Base-by-base conservation (phyloP, 2,329 filamentous ascomycete species). In the Westerdykella sp. region DNA sequence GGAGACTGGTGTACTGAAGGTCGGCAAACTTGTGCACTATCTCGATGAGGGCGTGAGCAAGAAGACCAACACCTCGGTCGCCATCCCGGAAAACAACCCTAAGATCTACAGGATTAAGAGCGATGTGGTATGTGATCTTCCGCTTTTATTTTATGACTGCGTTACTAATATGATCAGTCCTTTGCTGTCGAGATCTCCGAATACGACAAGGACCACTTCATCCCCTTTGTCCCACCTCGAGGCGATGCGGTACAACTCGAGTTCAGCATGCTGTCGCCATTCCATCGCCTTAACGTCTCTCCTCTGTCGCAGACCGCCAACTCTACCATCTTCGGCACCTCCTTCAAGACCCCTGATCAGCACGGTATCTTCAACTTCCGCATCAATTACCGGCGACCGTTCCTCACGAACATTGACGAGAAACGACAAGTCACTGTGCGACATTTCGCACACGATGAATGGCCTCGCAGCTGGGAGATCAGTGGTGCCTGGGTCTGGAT, bases 361-460 rank as follows among this genome's bases (percentile, higher is more conserved):
- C 93, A 98, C 73, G 93, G 93, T 64, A 96, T 98, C 71, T 98
- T 97, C 78, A 95, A 95, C 73, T 97, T 98, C 78, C 81, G 84
- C 64, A 78, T 97, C 69, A 95, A 96, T 77, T 96, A 97, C 78
- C 95, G 95, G 76, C 83, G 93, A 6, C 89, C 91, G 1, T 95
- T 96, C 75, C 71, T 95, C 55, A 93, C 82, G 59, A 85, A 83
- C 65, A 67, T 98, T 41, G 90, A 96, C 64, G 89, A 96, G 74
- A 97, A 97, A 80, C 80, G 83, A 56, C 93, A 91, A 16, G 90
- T 97, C 41, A 95, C 90, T 1, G 88, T 98, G 25, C 81, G 93
- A 37, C 93, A 98, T 73, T 93, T 95, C 71, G 93, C 93, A 6
- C 93, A 98, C 74, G 84, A 98, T 66, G 93, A 98, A 74, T 98